Conservation (phyloP, 2,329 filamentous ascomycete species). For the Onygenales sp. region DNA sequence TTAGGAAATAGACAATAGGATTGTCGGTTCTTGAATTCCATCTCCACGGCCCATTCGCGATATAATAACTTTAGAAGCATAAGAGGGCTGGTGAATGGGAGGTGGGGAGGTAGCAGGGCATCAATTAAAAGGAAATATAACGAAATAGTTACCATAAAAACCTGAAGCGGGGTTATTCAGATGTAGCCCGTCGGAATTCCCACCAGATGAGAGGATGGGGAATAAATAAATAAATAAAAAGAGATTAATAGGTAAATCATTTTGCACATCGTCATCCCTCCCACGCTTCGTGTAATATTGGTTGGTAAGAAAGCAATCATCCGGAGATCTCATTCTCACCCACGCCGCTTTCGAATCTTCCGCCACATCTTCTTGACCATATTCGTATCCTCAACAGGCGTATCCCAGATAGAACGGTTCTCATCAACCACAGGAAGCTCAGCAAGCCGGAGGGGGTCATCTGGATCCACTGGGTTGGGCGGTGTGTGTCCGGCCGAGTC, state of each 20-base stretch:
- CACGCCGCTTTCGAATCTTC: conserved; percentile 25
- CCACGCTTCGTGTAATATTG: not conserved
- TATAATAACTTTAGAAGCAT: no score
- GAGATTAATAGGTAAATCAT: not conserved
- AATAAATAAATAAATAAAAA: not conserved
- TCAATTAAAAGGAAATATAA: not conserved
- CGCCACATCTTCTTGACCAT: conserved; percentile 37
- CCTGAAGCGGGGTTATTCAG: no score
- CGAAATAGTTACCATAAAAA: not conserved
- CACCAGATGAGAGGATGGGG: not conserved
- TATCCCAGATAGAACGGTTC: conserved; percentile 32
- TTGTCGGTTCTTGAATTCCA: no score
- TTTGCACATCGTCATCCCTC: not conserved
- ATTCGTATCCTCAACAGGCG: conserved; percentile 29
- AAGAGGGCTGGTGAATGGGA: no score
- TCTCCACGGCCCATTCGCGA: no score
- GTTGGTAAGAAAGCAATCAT: not conserved
- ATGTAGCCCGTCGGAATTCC: no score
- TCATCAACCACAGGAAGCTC: conserved; percentile 40
- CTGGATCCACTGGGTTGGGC: conserved; percentile 56
- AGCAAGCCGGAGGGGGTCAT: conserved; percentile 48
- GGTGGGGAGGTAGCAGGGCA: no score
- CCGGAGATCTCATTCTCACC: not conserved
- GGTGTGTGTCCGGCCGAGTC: conserved; percentile 51
- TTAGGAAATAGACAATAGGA: no score